Evolutionary conservation across 1,284 basidiomycete genomes (phyloP).

Genomic region (Apiotrichum porosum): DNA sequence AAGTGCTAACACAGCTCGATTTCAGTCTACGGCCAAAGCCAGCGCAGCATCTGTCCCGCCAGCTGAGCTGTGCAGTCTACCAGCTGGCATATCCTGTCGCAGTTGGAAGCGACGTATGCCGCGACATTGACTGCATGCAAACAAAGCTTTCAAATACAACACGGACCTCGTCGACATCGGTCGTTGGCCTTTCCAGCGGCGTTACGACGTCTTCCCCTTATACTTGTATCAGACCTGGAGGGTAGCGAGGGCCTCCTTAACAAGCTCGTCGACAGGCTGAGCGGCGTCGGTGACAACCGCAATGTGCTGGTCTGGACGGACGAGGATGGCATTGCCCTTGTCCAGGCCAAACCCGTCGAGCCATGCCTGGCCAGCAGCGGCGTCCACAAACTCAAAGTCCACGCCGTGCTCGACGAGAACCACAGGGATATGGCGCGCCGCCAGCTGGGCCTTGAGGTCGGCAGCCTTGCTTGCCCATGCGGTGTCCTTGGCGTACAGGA

Average conservation of each 20-base stretch:
- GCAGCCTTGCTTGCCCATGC: constrained; percentile 4
- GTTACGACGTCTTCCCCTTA: too few relatives aligned
- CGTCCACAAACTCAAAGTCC: constrained; percentile 19
- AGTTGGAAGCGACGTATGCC: too few relatives aligned
- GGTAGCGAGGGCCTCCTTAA: background rate
- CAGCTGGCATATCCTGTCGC: too few relatives aligned
- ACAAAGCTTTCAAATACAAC: too few relatives aligned
- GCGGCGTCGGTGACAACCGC: background rate
- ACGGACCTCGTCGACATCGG: too few relatives aligned
- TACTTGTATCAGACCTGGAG: too few relatives aligned
- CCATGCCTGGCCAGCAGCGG: constrained; percentile 11
- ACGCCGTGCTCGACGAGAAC: constrained; percentile 9
- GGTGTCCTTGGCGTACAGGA: constrained; percentile 5
- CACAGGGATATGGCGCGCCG: background rate
- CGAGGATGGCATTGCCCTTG: constrained; percentile 8
- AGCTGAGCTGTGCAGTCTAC: too few relatives aligned
- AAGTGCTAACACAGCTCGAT: too few relatives aligned
- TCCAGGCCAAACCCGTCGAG: constrained; percentile 9
- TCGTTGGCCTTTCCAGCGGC: too few relatives aligned
- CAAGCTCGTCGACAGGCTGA: background rate
- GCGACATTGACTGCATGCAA: too few relatives aligned
- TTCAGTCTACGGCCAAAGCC: too few relatives aligned
- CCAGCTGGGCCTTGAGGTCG: background rate
- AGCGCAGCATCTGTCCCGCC: too few relatives aligned
- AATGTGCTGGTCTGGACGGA: constrained; percentile 21